Evolutionary conservation across 495 filamentous ascomycete genomes (phyloP), one percentile per base, ranked within the genome.

Genomic region (Penicillium argentinense): DNA sequence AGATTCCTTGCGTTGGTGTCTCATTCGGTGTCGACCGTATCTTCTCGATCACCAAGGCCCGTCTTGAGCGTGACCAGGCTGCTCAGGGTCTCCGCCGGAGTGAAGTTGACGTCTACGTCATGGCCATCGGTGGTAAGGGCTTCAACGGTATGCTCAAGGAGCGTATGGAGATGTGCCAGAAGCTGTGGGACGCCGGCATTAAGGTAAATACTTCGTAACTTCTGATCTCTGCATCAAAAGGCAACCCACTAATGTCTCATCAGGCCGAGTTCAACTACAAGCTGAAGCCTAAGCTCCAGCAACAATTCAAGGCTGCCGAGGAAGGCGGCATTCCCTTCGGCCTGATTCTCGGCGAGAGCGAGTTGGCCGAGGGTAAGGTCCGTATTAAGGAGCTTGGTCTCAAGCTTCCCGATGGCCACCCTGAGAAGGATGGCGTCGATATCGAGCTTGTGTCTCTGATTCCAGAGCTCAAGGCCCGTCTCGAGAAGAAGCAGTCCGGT

Each of bases 21-120:
- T 95, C 89, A 9, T 96, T 97, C 64, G 92, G 92, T 41, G 87
- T 96, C 14, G 92, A 97, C 68, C 85, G 91, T 40, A 97, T 97
- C 56, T 96, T 95, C 71, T 88, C 86, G 37, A 88, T 97, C 67
- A 89, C 81, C 26, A 89, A 91, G 68, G 83, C 87, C 8, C 78
- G 83, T n/a, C 76, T 85, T 63, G 81, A 78, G 53, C 75, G 76
- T 39, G 78, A 86, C 53, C 75, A 80, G 53, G 63, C 44, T 18
- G 51, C 66, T 7, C 66, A 71, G 18, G 54, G 61, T 11, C 62
- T 85, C 29, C 82, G 84, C 38, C 77, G 67, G 39, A 91, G 83
- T 53, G 88, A 96, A 64, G 83, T 89, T 1, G 88, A 95, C 60
- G 88, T 87, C 40, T 95, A 79, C 67, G 83, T 97, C 52, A 96